phyloP scores from a whole-genome alignment of 73 alveolate species.

The Tetrahymena elliotti region DNA sequence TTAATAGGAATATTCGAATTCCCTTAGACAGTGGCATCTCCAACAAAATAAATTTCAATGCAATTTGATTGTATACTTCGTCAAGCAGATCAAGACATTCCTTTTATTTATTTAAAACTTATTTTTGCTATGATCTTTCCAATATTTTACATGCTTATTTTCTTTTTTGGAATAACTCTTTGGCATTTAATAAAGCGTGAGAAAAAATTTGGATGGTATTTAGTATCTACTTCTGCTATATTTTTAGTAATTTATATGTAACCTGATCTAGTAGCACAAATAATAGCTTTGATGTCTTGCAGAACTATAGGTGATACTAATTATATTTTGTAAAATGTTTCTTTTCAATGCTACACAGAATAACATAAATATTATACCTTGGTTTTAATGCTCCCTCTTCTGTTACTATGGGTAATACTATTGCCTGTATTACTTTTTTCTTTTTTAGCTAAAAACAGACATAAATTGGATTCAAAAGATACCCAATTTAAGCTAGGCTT shows the following conservation, averaged over 20 bases:
- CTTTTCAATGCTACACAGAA: constrained; percentile 10
- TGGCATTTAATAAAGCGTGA: not conserved
- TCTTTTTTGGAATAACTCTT: not conserved
- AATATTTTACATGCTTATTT: not conserved
- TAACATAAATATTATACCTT: not conserved
- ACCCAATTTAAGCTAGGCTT: not conserved
- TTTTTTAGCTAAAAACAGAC: not conserved
- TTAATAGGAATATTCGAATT: constrained; percentile 8
- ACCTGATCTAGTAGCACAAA: not conserved
- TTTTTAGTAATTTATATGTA: not conserved
- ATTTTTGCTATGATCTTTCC: not conserved
- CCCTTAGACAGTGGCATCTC: not conserved
- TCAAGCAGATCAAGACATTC: not conserved
- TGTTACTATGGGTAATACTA: constrained; percentile 2
- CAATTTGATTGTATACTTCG: not conserved
- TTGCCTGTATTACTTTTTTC: not conserved
- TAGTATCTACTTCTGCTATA: not conserved
- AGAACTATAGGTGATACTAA: constrained; percentile 1
- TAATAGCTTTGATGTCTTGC: constrained; percentile 5
- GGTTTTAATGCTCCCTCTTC: constrained; percentile 7
- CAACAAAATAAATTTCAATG: not conserved
- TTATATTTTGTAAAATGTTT: not conserved
- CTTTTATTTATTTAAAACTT: not conserved
- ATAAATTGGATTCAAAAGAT: not conserved
- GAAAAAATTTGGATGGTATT: not conserved